Evolutionary conservation across 345 rosid genomes (phyloP).

Genomic region (Draba incana): DNA sequence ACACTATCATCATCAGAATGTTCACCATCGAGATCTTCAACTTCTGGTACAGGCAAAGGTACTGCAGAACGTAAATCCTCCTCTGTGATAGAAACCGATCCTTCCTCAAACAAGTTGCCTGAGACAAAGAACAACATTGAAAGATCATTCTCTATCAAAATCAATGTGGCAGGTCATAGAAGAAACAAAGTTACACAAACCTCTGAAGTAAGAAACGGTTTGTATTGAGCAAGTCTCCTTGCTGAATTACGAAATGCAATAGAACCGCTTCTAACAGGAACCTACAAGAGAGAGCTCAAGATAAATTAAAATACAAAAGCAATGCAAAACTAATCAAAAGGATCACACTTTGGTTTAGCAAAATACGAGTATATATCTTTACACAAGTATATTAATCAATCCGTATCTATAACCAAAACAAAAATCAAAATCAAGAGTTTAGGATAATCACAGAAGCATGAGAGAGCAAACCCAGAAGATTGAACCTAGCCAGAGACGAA

Average conservation of each 20-base stretch:
- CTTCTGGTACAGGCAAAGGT: too few relatives aligned
- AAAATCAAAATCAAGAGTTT: slow-evolving; percentile 12
- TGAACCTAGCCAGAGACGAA: slow-evolving; percentile 66
- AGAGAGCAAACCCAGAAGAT: slow-evolving; percentile 78
- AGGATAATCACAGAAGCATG: slow-evolving; percentile 76
- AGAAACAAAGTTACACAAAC: slow-evolving; percentile 46
- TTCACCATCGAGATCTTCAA: too few relatives aligned
- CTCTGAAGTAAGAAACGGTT: slow-evolving; percentile 54
- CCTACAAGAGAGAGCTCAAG: slow-evolving; percentile 34
- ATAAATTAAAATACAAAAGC: not conserved
- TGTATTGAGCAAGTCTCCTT: slow-evolving; percentile 48
- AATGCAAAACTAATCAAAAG: not conserved
- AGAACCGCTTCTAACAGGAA: slow-evolving; percentile 47
- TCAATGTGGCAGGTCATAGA: not conserved
- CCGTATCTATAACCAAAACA: not conserved
- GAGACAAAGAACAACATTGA: slow-evolving; percentile 2
- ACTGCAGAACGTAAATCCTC: too few relatives aligned
- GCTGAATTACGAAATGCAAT: slow-evolving; percentile 44
- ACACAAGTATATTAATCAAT: not conserved
- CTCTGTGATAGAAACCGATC: slow-evolving; percentile 43
- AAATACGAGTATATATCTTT: too few relatives aligned
- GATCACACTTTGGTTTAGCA: not conserved
- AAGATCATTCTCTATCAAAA: not conserved
- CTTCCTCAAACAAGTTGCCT: slow-evolving; percentile 57
- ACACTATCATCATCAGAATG: too few relatives aligned